Evolutionary conservation across 1,139 yeast species (phyloP).

Genomic region (Debaryomyces robertsiae): DNA sequence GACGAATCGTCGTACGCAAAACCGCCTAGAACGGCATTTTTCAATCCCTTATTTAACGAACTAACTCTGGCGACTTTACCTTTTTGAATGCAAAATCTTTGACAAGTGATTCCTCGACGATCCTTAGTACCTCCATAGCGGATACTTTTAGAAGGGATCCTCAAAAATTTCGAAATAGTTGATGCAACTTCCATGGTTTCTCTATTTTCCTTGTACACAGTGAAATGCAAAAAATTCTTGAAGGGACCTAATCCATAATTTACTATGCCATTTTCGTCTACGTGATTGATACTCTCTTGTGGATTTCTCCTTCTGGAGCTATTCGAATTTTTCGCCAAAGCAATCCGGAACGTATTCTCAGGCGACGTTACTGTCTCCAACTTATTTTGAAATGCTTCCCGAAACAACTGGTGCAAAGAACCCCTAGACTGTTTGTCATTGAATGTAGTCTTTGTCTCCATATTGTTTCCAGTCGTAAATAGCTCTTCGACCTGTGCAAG

Average conservation of each 20-base stretch:
- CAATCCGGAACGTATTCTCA: constrained; percentile 63
- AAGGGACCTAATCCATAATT: constrained; percentile 68
- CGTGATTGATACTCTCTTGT: constrained; percentile 52
- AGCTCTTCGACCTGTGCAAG: constrained; percentile 56
- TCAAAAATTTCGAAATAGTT: constrained; percentile 67
- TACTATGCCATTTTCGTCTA: constrained; percentile 47
- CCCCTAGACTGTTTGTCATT: constrained; percentile 75
- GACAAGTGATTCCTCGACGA: constrained; percentile 94
- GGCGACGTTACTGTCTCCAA: constrained; percentile 80
- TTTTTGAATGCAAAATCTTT: constrained; percentile 69
- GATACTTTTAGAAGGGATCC: constrained; percentile 68
- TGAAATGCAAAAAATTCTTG: constrained; percentile 72
- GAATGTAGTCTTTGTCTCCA: constrained; percentile 61
- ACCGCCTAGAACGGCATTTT: constrained; percentile 76
- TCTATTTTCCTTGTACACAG: constrained; percentile 88
- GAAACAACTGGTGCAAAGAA: constrained; percentile 69
- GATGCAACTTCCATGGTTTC: constrained; percentile 97
- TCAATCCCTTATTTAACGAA: constrained; percentile 71
- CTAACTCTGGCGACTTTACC: constrained; percentile 79
- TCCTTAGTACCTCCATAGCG: constrained; percentile 96
- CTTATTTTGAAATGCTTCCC: constrained; percentile 72
- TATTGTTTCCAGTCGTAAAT: constrained; percentile 57
- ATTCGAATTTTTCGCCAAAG: constrained; percentile 42
- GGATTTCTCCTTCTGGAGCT: constrained; percentile 34
- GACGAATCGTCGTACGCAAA: constrained; percentile 67